phyloP scores from a whole-genome alignment of 2,329 filamentous ascomycete species.

The Colletotrichum viniferum region DNA sequence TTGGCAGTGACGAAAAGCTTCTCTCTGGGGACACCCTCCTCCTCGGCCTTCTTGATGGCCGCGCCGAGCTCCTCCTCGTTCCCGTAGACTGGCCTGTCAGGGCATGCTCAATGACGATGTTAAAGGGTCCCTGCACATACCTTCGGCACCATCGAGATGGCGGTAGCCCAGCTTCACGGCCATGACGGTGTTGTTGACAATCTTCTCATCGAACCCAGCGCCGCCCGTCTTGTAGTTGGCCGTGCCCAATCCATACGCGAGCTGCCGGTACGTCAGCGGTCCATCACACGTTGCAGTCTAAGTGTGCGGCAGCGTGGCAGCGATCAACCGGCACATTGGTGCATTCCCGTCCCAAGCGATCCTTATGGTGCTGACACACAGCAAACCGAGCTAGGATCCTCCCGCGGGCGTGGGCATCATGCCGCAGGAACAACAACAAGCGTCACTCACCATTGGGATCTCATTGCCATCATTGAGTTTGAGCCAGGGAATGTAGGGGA shows the following conservation, averaged over 20 bases:
- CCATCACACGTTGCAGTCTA: background rate
- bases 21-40: conserved; percentile 66
- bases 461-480: conserved; percentile 77
- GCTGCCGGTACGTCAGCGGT: conserved; percentile 40
- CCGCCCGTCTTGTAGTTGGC: conserved; percentile 63
- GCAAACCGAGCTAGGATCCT: background rate
- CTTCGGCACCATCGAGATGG: conserved; percentile 77
- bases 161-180: conserved; percentile 74
- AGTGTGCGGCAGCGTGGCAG: background rate
- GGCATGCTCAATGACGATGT: background rate
- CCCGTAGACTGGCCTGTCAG: conserved; percentile 53
- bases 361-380: background rate
- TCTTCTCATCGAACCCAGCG: conserved; percentile 58
- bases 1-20: conserved; percentile 74
- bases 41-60: conserved; percentile 71
- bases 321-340: background rate
- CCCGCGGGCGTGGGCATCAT: background rate
- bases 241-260: conserved; percentile 76
- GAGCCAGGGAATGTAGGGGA: conserved; percentile 55
- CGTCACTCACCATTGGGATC: conserved; percentile 66
- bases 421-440: background rate
- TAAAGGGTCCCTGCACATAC: conserved; percentile 38
- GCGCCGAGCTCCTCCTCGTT: conserved; percentile 74
- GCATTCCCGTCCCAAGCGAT: background rate
- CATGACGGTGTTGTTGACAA: conserved; percentile 54